These are phyloP conservation scores for Abelmoschus esculentus DNA, from an alignment of 345 rosid species.

Conservation along the genomic window DNA sequence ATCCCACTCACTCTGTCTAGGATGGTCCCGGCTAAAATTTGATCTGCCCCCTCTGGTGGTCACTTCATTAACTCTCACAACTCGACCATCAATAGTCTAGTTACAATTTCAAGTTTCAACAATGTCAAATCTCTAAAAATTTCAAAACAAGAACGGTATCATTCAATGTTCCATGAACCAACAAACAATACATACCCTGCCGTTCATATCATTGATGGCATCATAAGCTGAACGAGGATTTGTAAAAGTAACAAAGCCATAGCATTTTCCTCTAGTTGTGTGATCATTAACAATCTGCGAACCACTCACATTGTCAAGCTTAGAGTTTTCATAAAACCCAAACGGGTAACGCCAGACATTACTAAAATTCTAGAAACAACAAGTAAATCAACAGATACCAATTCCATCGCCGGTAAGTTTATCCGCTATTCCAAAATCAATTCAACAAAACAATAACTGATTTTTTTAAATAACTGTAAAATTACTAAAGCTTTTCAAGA, in stretches of 20 bases:
- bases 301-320: not conserved
- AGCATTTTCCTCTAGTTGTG: slow-evolving; percentile 69
- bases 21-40: slow-evolving; percentile 29
- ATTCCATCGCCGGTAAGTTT: too few species aligned
- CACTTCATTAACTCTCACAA: slow-evolving; percentile 69
- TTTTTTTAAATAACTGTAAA: not conserved
- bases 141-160: not conserved
- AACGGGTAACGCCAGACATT: not conserved
- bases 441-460: not conserved
- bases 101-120: slow-evolving; percentile 17
- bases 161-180: not conserved
- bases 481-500: not conserved
- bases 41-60: slow-evolving; percentile 62
- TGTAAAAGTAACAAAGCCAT: slow-evolving; percentile 74
- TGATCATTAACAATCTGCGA: slow-evolving; percentile 69
- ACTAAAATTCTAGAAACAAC: not conserved
- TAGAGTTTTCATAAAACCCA: not conserved
- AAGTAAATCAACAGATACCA: not conserved
- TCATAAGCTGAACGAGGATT: slow-evolving; percentile 70
- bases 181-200: slow-evolving; percentile 50
- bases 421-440: too few species aligned
- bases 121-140: slow-evolving; percentile 10
- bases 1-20: slow-evolving; percentile 35
- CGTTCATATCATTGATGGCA: slow-evolving; percentile 84
- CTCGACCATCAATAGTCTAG: slow-evolving; percentile 68